Evolutionary conservation across 2,329 filamentous ascomycete species (phyloP).

Genomic region (Ambrosiella xylebori): DNA sequence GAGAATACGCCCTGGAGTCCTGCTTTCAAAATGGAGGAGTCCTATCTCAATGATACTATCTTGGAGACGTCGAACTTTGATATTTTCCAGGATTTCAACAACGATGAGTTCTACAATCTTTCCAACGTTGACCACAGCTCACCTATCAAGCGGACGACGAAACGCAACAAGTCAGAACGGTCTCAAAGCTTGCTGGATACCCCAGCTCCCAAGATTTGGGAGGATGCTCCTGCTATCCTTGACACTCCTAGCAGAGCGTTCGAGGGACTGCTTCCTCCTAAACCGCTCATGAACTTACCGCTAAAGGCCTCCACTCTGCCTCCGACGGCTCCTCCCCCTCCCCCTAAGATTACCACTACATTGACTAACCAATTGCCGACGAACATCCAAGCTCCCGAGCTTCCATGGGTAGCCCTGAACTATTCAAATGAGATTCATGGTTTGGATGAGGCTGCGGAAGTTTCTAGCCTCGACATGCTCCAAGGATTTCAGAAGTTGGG

Average conservation of each 20-base stretch:
- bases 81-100: conserved; percentile 34
- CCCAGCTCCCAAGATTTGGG: conserved; percentile 11
- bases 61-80: conserved; percentile 35
- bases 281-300: conserved; percentile 20
- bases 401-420: conserved; percentile 23
- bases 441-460: conserved; percentile 27
- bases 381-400: conserved; percentile 22
- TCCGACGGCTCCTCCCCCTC: conserved; percentile 2
- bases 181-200: conserved; percentile 30
- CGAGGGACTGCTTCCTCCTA: conserved; percentile 34
- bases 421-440: conserved; percentile 23
- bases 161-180: conserved; percentile 44
- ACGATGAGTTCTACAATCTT: conserved; percentile 20
- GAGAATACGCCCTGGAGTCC: conserved; percentile 45
- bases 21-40: conserved; percentile 43
- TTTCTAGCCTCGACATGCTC: conserved; percentile 51
- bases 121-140: conserved; percentile 38
- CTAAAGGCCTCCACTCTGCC: conserved; percentile 12
- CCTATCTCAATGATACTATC: conserved; percentile 28
- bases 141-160: conserved; percentile 46
- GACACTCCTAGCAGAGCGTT: conserved; percentile 12
- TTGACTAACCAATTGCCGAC: conserved; percentile 18
- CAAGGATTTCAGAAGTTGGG: conserved; percentile 65
- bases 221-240: conserved; percentile 7
- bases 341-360: conserved; percentile 6